Conservation (phyloP, 1,284 basidiomycete genomes). For the Tilletia indica region DNA sequence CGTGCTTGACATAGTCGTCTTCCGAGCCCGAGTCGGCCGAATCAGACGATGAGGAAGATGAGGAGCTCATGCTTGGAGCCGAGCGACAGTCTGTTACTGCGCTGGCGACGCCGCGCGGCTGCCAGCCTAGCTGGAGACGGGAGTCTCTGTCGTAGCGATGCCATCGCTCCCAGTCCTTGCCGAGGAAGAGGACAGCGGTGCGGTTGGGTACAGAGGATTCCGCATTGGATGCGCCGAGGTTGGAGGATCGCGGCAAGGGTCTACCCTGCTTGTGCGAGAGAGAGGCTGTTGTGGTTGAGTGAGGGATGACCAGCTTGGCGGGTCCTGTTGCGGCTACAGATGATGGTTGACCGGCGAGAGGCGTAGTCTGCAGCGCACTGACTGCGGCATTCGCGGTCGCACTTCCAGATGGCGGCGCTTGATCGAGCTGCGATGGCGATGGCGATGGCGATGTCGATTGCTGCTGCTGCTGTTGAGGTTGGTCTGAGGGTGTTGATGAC, state of each 20-base stretch:
- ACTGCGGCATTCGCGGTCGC: no score
- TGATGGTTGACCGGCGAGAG: no score
- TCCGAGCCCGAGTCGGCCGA: constrained; percentile 22
- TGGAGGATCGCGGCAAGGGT: not conserved
- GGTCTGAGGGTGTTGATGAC: no score
- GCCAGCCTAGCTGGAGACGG: constrained; percentile 19
- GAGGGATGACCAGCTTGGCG: not conserved
- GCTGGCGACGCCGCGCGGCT: constrained; percentile 26
- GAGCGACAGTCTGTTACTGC: constrained; percentile 26
- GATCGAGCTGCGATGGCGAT: no score
- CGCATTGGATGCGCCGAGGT: not conserved
- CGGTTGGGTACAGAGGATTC: constrained; percentile 21
- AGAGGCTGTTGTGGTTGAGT: not conserved
- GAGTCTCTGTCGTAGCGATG: constrained; percentile 37
- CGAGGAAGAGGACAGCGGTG: constrained; percentile 47
- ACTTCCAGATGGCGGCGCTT: no score
- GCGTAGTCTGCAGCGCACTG: no score
- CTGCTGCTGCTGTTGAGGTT: no score
- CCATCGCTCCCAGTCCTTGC: constrained; percentile 53
- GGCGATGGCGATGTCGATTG: no score
- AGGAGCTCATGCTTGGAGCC: constrained; percentile 23
- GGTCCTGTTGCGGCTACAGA: no score
- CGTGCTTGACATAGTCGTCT: constrained; percentile 32
- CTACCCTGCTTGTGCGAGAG: not conserved
- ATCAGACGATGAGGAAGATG: constrained; percentile 29